A percentile compares a stretch with the other conserved stretches of the same genome.
These are phyloP conservation scores for Cystobasidiaceae sp. DNA, from an alignment of 1,284 basidiomycete species.

Conservation along the genomic window DNA sequence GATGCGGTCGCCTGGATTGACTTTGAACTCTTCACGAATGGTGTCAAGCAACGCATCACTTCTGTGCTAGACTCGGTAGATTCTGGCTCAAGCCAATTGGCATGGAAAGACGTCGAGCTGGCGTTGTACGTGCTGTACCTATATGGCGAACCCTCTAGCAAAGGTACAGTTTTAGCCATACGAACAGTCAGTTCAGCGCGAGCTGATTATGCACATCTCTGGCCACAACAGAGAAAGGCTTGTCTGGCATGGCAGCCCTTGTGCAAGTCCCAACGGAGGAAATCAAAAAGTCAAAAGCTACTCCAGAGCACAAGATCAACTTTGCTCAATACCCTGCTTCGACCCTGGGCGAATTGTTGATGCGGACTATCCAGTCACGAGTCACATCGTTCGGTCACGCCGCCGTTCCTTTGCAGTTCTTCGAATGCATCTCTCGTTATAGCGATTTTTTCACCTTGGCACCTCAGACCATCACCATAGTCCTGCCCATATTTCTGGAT, in stretches of 20 bases:
- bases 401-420: conserved; percentile 85
- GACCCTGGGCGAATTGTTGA: conserved; percentile 81
- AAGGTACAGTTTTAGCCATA: conserved; percentile 31
- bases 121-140: conserved; percentile 87
- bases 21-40: conserved; percentile 67
- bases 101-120: conserved; percentile 93
- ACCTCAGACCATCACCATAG: conserved; percentile 75
- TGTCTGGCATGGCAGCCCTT: conserved; percentile 34
- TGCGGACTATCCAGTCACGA: conserved; percentile 74
- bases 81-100: conserved; percentile 56
- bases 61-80: conserved; percentile 64
- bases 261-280: conserved; percentile 37
- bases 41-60: conserved; percentile 64
- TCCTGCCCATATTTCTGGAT: conserved; percentile 85
- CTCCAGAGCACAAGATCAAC: conserved; percentile 53
- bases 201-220: too few relatives aligned
- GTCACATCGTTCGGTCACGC: conserved; percentile 80
- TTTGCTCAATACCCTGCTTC: conserved; percentile 84
- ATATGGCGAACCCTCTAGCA: conserved; percentile 65
- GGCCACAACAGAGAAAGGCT: conserved; percentile 33
- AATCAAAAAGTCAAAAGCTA: conserved; percentile 34
- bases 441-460: conserved; percentile 93
- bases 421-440: conserved; percentile 87
- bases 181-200: neutral
- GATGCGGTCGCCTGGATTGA: conserved; percentile 77